These are phyloP conservation scores for Claviceps arundinis DNA, from an alignment of 2,329 filamentous ascomycete species.

Conservation along the genomic window DNA sequence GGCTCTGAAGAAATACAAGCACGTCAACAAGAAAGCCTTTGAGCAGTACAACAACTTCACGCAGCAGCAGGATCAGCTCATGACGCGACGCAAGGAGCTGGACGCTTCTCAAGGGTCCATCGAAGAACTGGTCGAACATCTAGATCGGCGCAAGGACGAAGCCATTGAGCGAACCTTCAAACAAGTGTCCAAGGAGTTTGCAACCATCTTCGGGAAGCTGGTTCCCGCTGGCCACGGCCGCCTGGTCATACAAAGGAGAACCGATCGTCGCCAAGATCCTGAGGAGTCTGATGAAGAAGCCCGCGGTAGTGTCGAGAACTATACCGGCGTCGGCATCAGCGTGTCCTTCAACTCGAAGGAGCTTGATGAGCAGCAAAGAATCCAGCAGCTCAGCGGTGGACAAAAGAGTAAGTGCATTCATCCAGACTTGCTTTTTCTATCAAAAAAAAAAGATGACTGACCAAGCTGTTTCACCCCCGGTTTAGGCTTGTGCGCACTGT, in stretches of 20 bases:
- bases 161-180: constrained; percentile 98
- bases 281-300: constrained; percentile 56
- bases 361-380: constrained; percentile 87
- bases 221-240: constrained; percentile 87
- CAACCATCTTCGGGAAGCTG: constrained; percentile 84
- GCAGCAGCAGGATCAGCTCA: constrained; percentile 74
- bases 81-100: constrained; percentile 73
- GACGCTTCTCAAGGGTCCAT: constrained; percentile 79
- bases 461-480: no score
- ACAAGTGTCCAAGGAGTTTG: constrained; percentile 88
- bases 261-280: constrained; percentile 51
- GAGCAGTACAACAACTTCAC: constrained; percentile 99
- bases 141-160: constrained; percentile 93
- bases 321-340: constrained; percentile 88
- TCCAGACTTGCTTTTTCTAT: no score
- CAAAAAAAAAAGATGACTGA: no score
- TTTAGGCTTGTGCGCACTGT: constrained; percentile 85
- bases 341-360: constrained; percentile 98
- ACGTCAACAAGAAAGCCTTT: constrained; percentile 99
- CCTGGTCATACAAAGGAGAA: constrained; percentile 82
- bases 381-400: constrained; percentile 91
- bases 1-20: constrained; percentile 86
- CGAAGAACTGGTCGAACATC: constrained; percentile 78
- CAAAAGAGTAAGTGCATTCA: constrained; percentile 66
- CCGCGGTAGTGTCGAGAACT: constrained; percentile 74